A percentile compares a stretch with the other conserved stretches of the same genome.
phyloP scores from a whole-genome alignment of 139 green algal species.

The Nannochloris sp. region DNA sequence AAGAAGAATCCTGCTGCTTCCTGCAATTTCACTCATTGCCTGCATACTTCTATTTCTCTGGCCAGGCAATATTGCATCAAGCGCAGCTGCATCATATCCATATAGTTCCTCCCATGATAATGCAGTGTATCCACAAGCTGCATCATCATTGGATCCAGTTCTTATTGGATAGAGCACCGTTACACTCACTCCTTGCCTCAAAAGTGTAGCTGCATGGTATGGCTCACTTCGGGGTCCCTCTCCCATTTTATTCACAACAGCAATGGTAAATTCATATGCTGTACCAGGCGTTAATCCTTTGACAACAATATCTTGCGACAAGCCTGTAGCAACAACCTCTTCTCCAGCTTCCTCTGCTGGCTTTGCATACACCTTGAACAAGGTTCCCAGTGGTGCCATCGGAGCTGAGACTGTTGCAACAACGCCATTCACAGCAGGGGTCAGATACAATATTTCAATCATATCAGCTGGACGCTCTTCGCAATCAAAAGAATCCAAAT shows the following conservation, averaged over 20 bases:
- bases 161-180: not conserved
- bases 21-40: too few relatives aligned
- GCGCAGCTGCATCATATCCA: not conserved
- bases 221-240: slow-evolving; percentile 5
- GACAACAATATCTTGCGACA: slow-evolving; percentile 2
- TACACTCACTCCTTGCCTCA: slow-evolving; percentile 8
- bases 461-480: not conserved
- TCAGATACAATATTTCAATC: slow-evolving; percentile 7
- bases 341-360: slow-evolving; percentile 5
- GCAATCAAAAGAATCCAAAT: not conserved
- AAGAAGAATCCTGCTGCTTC: too few relatives aligned
- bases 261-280: slow-evolving; percentile 4
- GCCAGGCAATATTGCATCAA: too few relatives aligned
- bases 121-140: not conserved
- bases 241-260: not conserved
- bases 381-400: not conserved
- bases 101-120: slow-evolving; percentile 1
- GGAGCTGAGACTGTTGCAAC: not conserved
- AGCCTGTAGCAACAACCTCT: not conserved
- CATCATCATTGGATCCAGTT: not conserved
- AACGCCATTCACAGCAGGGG: not conserved
- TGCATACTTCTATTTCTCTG: too few relatives aligned
- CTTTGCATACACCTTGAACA: not conserved
- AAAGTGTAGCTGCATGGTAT: slow-evolving; percentile 4
- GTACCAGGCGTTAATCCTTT: not conserved